Conservation (phyloP, 768 basidiomycete species). For the Dacryopinax primogenitus region DNA sequence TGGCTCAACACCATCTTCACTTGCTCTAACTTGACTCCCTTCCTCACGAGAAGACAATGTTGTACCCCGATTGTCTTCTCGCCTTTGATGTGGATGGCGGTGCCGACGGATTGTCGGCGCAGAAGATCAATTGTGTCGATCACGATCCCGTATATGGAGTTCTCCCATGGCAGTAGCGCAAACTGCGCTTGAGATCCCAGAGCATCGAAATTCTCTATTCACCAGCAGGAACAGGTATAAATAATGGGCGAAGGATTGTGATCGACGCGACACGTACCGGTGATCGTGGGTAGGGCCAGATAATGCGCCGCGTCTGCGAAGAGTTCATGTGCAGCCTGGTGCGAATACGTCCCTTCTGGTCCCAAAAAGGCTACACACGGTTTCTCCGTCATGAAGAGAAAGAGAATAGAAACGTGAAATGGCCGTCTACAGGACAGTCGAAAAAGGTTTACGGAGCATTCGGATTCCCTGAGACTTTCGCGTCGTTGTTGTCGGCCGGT, state of each 20-base stretch:
- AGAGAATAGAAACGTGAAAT: not conserved
- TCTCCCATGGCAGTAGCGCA: slow-evolving; percentile 70
- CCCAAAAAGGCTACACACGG: slow-evolving; percentile 44
- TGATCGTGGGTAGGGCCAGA: slow-evolving; percentile 4
- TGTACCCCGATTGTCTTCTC: slow-evolving; percentile 47
- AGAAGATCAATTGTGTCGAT: slow-evolving; percentile 60
- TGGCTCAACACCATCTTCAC: slow-evolving; percentile 58
- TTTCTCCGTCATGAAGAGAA: not conserved
- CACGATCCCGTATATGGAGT: slow-evolving; percentile 60
- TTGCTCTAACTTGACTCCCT: slow-evolving; percentile 42
- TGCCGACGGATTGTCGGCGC: slow-evolving; percentile 31
- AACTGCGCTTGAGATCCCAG: slow-evolving; percentile 33
- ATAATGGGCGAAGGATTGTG: not conserved
- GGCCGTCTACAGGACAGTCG: not conserved
- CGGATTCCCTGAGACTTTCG: not conserved
- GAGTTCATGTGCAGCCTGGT: slow-evolving; percentile 26
- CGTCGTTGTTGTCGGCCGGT: not conserved
- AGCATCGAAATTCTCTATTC: slow-evolving; percentile 45
- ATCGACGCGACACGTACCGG: not conserved
- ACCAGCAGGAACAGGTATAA: not conserved
- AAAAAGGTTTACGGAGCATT: not conserved
- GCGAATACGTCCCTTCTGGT: slow-evolving; percentile 58
- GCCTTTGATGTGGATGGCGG: slow-evolving; percentile 43
- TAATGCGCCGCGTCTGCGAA: slow-evolving; percentile 6
- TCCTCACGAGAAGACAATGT: slow-evolving; percentile 55